A percentile compares a stretch with the other conserved stretches of the same genome.
These are phyloP conservation scores for Uronychia binucleata DNA, from an alignment of 73 alveolate species.

Conservation along the genomic window DNA sequence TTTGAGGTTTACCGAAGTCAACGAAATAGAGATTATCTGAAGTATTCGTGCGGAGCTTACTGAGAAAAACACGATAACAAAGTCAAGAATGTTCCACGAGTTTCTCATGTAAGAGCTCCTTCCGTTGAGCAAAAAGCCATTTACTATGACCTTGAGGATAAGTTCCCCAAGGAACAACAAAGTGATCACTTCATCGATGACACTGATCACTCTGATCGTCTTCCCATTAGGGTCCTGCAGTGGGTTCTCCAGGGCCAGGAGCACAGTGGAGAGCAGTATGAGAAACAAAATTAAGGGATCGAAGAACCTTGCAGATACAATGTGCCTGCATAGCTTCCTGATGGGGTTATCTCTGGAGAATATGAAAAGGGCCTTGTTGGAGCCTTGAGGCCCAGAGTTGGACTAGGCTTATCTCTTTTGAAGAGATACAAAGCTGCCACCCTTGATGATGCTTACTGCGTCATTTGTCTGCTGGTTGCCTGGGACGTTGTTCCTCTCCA, in stretches of 20 bases:
- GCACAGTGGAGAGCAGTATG: slow-evolving; percentile 17
- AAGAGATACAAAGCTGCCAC: too few species aligned
- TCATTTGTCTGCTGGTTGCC: too few species aligned
- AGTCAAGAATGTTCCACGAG: slow-evolving; percentile 94
- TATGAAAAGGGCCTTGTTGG: too few species aligned
- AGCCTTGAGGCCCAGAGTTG: too few species aligned
- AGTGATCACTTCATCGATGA: slow-evolving; percentile 9
- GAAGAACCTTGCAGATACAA: slow-evolving; percentile 2
- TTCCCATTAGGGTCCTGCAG: slow-evolving; percentile 29
- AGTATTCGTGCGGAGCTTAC: slow-evolving; percentile 79
- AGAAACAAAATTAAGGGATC: slow-evolving; percentile 26
- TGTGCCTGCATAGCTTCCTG: slow-evolving; percentile 4
- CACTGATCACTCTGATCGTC: not conserved
- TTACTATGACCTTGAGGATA: slow-evolving; percentile 20
- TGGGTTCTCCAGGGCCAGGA: slow-evolving; percentile 41
- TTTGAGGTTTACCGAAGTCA: slow-evolving; percentile 46
- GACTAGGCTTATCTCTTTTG: too few species aligned
- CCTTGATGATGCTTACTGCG: too few species aligned
- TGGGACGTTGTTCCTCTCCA: too few species aligned
- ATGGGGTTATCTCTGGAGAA: not conserved
- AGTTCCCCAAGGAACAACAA: slow-evolving; percentile 23
- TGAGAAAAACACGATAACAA: slow-evolving; percentile 89
- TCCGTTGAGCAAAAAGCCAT: slow-evolving; percentile 88
- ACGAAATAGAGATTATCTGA: slow-evolving; percentile 42
- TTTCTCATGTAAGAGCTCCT: slow-evolving; percentile 82